Evolutionary conservation across 2,329 filamentous ascomycete species (phyloP), one percentile per base, ranked within the genome.

Genomic region (Aureobasidium namibiae): DNA sequence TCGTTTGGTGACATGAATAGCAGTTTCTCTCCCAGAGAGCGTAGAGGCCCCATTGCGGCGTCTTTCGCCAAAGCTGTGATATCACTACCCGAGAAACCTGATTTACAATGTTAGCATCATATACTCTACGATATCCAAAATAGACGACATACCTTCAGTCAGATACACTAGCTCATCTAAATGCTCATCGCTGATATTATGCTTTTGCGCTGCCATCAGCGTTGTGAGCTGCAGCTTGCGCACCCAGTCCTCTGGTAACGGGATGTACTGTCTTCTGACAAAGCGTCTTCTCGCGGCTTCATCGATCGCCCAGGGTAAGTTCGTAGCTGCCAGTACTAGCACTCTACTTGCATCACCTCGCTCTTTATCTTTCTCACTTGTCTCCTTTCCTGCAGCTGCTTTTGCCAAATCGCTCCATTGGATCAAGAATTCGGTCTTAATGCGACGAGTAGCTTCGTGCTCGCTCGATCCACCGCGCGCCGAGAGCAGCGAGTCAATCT

Each of bases 381-480:
- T 78, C 69, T 95, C 90, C 38, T 89, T 82, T 0, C 92, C 92
- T 4, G 92, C 92, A 7, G 94, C 94, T 2, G 94, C 94, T 63
- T 90, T 86, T 68, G 95, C 91, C 2, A 99, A 76, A 69, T 96
- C 91, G 61, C 89, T 94, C 94, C 94, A 99, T 69, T 96, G 92
- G 29, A 99, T 96, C 31, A 99, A 76, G 67, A 99, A 99, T 69
- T 99, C 94, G 0, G 94, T 99, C 75, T 99, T 99, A 69, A 96
- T 95, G 59, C 94, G 83, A 60, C 92, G 81, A 0, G 91, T 95
- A 0, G 94, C 90, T 74, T 99, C 94, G 67, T 97, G 89, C 68
- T 97, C 94, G 1, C 89, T 87, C 3, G 86, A 86, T 0, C 90
- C 89, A 7, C 88, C 89, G 54, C 94, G 81, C 16, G 91, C 85